Base-by-base conservation (phyloP, 2,329 filamentous ascomycete species). In the Sporothrix variecibatus region DNA sequence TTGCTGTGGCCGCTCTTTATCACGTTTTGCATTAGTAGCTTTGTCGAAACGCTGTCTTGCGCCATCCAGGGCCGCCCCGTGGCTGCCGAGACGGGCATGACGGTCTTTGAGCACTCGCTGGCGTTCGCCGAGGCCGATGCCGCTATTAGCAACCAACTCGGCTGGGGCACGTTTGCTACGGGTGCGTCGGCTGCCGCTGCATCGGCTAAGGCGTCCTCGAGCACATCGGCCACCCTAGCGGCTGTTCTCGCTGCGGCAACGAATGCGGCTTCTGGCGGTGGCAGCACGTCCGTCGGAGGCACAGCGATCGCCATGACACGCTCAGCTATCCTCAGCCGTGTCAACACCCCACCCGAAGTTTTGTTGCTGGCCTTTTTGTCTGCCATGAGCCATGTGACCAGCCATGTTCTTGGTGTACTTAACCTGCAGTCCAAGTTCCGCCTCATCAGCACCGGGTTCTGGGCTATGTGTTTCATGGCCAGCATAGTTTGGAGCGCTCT, bases 61-160 rank as follows among this genome's bases (percentile, higher is more conserved):
- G 94, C 95, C 11, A 87, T 98, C 7, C 94, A 97, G 81, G 95
- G 95, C 43, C 90, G 93, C 2, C 88, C 90, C 2, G 89, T 94
- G 0, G 89, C 93, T 76, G 92, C 93, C 0, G 96, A 98, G 83
- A 97, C 94, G 1, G 95, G 94, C 23, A 97, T 98, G 93, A 97
- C 95, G 0, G 88, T 98, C 1, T 97, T 98, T 79, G 96, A 99
- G 81, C 95, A 98, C 80, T 98, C 95, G 0, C 86, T 99, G 9
- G 95, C 95, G 2, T 99, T 98, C 83, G 94, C 95, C 12, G 96
- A 99, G 82, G 95, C 95, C 9, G 96, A 99, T 81, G 92, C 93
- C 40, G 93, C 95, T 76, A 91, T 98, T 64, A 91, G 91, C 78
- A 93, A 91, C 77, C 93, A 94, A 70, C 88, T 97, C 17, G 92